phyloP scores from a whole-genome alignment of 306 rosid species.

The Erythrophleum fordii region DNA sequence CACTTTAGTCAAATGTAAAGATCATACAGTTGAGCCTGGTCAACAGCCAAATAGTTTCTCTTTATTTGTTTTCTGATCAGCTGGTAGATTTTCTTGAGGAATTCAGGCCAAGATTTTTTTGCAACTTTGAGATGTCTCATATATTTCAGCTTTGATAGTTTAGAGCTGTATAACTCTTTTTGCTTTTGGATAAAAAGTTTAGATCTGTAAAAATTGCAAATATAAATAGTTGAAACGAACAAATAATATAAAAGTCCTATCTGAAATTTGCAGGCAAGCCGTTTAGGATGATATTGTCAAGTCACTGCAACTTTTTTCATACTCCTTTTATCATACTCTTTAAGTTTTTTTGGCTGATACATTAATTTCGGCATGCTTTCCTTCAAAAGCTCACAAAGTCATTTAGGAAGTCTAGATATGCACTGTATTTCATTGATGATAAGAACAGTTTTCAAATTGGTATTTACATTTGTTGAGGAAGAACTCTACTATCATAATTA shows the following conservation, averaged over 20 bases:
- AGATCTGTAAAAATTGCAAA: slow-evolving; percentile 26
- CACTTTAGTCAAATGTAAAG: slow-evolving; percentile 27
- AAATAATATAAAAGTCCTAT: not conserved
- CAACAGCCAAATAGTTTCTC: slow-evolving; percentile 13
- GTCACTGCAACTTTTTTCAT: not conserved
- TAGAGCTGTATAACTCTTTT: slow-evolving; percentile 1
- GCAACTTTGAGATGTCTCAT: not conserved
- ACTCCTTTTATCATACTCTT: not conserved
- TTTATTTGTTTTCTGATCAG: slow-evolving; percentile 3
- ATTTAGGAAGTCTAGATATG: not conserved
- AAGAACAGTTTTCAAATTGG: not conserved
- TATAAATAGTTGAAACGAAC: slow-evolving; percentile 33
- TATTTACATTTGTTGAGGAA: not conserved
- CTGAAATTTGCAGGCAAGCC: slow-evolving; percentile 19
- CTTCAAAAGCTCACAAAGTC: too few species aligned
- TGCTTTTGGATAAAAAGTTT: slow-evolving; percentile 3
- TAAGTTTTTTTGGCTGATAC: not conserved
- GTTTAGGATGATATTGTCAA: not conserved
- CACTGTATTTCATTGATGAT: not conserved
- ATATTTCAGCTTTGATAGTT: slow-evolving; percentile 25
- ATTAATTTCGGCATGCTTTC: slow-evolving; percentile 5
- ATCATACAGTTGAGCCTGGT: slow-evolving; percentile 27
- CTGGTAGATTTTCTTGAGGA: slow-evolving; percentile 39
- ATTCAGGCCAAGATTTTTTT: slow-evolving; percentile 34
- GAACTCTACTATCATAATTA: not conserved